Evolutionary conservation across 2,329 filamentous ascomycete species (phyloP).

Genomic region (Cordyceps javanica): DNA sequence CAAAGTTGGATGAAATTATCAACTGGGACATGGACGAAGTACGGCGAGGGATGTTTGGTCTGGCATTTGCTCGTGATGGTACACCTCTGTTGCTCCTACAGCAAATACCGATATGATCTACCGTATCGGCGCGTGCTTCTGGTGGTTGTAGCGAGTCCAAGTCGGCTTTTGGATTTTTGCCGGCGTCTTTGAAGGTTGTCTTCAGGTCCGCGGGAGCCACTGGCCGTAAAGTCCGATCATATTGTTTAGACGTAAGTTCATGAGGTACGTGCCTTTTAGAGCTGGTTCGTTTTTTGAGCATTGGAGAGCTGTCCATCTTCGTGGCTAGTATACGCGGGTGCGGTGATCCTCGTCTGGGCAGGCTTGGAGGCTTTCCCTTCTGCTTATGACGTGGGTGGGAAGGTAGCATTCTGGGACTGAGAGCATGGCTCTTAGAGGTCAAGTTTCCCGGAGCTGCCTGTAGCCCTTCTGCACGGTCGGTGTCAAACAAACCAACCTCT

Average conservation of each 20-base stretch:
- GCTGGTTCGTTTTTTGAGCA: background rate
- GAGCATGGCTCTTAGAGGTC: constrained; percentile 5
- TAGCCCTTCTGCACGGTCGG: background rate
- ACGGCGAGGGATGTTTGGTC: constrained; percentile 30
- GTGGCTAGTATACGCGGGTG: background rate
- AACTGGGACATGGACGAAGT: constrained; percentile 28
- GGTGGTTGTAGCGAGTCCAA: background rate
- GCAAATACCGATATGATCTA: constrained; percentile 19
- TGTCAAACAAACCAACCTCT: constrained; percentile 5
- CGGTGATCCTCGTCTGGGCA: background rate
- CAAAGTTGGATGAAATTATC: constrained; percentile 18
- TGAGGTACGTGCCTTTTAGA: constrained; percentile 1
- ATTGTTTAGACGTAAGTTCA: constrained; percentile 6
- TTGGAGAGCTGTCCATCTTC: background rate
- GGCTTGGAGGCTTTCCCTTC: background rate
- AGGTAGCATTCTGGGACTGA: constrained; percentile 13
- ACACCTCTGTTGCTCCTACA: constrained; percentile 18
- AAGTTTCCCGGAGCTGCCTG: background rate
- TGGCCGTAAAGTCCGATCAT: background rate
- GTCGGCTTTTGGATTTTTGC: background rate
- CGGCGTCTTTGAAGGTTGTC: background rate
- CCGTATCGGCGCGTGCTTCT: background rate
- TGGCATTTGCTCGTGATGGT: constrained; percentile 20
- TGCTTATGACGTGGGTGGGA: background rate
- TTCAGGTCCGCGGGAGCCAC: background rate